A percentile compares a stretch with the other conserved stretches of the same genome.
phyloP scores from a whole-genome alignment of 1,139 yeast genomes.

The Diutina catenulata region DNA sequence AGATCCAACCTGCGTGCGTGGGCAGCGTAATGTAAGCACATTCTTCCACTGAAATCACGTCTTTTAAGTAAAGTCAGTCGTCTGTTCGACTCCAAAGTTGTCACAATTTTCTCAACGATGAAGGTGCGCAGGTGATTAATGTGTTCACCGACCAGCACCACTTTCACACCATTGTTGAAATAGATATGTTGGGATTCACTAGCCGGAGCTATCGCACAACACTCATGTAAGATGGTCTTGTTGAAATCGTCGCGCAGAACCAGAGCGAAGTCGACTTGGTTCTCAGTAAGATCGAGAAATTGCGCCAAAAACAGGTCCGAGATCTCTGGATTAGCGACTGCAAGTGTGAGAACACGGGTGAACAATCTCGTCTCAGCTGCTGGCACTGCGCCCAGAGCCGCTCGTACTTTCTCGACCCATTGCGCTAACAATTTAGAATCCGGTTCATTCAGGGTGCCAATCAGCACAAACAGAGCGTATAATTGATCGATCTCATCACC shows the following conservation, averaged over 20 bases:
- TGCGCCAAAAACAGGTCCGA: constrained; percentile 36
- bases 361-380: not conserved
- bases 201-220: constrained; percentile 30
- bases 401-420: constrained; percentile 36
- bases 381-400: constrained; percentile 7
- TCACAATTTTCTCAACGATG: constrained; percentile 23
- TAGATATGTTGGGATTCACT: constrained; percentile 22
- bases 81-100: constrained; percentile 13
- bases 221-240: constrained; percentile 31
- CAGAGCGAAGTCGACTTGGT: constrained; percentile 27
- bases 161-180: constrained; percentile 36
- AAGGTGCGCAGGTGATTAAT: constrained; percentile 31
- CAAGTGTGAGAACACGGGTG: constrained; percentile 36
- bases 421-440: constrained; percentile 34
- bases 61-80: constrained; percentile 20
- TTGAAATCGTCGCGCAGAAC: constrained; percentile 29
- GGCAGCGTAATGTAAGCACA: constrained; percentile 83
- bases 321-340: constrained; percentile 42
- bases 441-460: constrained; percentile 38
- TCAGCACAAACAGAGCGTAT: constrained; percentile 53
- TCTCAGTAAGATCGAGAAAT: constrained; percentile 32
- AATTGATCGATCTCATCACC: constrained; percentile 44
- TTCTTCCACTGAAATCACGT: constrained; percentile 62
- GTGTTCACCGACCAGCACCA: constrained; percentile 27
- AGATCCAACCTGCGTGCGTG: constrained; percentile 52